phyloP scores from a whole-genome alignment of 2,329 filamentous ascomycete species.

The Hymenoscyphus linearis region DNA sequence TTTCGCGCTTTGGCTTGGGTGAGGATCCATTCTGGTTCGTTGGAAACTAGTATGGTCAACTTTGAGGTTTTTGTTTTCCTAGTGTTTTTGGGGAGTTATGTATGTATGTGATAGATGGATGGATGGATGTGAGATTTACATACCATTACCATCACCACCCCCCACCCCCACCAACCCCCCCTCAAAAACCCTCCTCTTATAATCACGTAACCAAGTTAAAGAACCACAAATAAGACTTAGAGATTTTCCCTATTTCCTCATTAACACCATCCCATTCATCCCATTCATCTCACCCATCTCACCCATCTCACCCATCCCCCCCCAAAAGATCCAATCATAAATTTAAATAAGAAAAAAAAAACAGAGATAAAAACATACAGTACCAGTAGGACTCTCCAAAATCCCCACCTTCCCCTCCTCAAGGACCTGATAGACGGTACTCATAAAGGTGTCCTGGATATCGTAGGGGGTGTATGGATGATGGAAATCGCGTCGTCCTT shows the following conservation, averaged over 20 bases:
- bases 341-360: neutral
- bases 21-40: constrained; percentile 65
- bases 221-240: constrained; percentile 67
- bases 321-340: no score
- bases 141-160: no score
- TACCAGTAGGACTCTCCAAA: constrained; percentile 68
- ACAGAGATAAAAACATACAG: constrained; percentile 25
- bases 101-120: no score
- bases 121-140: neutral
- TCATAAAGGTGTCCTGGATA: constrained; percentile 68
- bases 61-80: constrained; percentile 8
- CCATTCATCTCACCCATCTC: no score
- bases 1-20: constrained; percentile 55
- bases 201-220: constrained; percentile 65
- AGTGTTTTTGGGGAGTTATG: constrained; percentile 2
- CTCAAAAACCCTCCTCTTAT: constrained; percentile 45
- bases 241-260: constrained; percentile 54
- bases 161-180: constrained; percentile 25
- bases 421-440: constrained; percentile 60
- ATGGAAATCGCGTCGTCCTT: constrained; percentile 48
- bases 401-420: constrained; percentile 63
- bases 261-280: no score
- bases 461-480: constrained; percentile 67
- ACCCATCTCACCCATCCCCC: no score
- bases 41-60: constrained; percentile 35